Percentiles rank a stretch among this genome's conserved stretches.
Conservation (phyloP, 2,329 filamentous ascomycete species). For the Gyromitra esculenta region DNA sequence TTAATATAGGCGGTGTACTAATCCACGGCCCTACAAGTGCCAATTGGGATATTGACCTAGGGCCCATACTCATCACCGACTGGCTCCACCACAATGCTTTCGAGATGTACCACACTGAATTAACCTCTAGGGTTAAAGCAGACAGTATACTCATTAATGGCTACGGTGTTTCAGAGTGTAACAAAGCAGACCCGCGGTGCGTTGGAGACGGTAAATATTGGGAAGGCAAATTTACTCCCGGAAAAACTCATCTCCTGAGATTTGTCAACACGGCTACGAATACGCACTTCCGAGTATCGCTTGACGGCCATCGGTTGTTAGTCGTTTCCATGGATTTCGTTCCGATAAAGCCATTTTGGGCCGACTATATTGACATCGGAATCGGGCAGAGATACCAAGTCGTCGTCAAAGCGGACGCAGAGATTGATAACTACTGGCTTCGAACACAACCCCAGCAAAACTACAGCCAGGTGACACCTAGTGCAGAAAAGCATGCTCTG, state of each 20-base stretch:
- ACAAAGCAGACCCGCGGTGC: constrained; percentile 18
- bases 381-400: constrained; percentile 64
- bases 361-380: constrained; percentile 69
- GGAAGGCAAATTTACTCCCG: constrained; percentile 66
- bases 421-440: constrained; percentile 57
- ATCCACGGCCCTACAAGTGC: constrained; percentile 57
- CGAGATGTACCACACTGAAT: constrained; percentile 7
- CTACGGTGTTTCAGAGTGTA: constrained; percentile 15
- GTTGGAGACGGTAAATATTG: constrained; percentile 25
- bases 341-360: constrained; percentile 70
- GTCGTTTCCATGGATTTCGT: constrained; percentile 74
- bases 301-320: constrained; percentile 71
- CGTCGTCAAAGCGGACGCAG: constrained; percentile 61
- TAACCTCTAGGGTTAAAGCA: background rate
- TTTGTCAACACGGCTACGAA: constrained; percentile 66
- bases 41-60: constrained; percentile 43
- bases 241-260: constrained; percentile 68
- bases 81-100: constrained; percentile 35
- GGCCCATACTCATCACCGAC: constrained; percentile 54
- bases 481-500: constrained; percentile 52
- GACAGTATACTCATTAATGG: constrained; percentile 38
- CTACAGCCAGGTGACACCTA: constrained; percentile 41
- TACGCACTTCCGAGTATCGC: constrained; percentile 60
- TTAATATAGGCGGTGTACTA: constrained; percentile 59
- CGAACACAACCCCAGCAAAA: constrained; percentile 56